Base-by-base conservation (phyloP, 1,284 basidiomycete genomes). In the Malassezia arunalokei region DNA sequence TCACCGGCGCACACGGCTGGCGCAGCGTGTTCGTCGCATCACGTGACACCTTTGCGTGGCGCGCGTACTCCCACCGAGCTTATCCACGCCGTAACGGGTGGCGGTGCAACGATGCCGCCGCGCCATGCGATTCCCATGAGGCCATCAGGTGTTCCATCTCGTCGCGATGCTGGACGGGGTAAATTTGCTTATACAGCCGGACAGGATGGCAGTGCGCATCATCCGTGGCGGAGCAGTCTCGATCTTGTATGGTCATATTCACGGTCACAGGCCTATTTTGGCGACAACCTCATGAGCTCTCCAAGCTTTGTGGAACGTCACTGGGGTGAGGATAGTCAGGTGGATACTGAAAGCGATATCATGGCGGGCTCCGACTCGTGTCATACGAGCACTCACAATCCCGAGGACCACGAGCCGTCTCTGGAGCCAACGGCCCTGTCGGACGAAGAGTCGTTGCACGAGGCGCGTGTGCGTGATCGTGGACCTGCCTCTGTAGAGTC, bases 191-290 rank as follows among this genome's bases (percentile, higher is more conserved):
- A 24, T 24, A 24, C 20, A 24, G 20, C 20, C 4, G 20, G 20
- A 24, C 20, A 24, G 20, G 20, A 24, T 24, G 20, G 20, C 4
- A 24, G 20, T 24, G 20, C 32, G 40, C 58, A 64, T 38, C 52
- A 63, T 17, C 63, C 63, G n/a, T 68, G 66, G 66, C 55, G 64
- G 6, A 62, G 58, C 33, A 59, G 58, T 42, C 44, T 59, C 50
- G 69, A 72, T 47, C 62, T 72, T 24, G 66, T 72, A 11, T 72
- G 66, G 64, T 71, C 68, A 24, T 72, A 72, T 28, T 71, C 69
- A 8, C 66, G 69, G 43, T 72, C 69, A 1, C 69, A 72, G 48
- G 69, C 69, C 3, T 72, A 68, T 51, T 72, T 69, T 48, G 68
- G 68, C 31, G 66, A 72, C 57, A 72, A 72, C 52, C 62, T 72